These are phyloP conservation scores for Chenopodium berlandieri DNA, from an alignment of 148 eudicot genomes.

Conservation along the genomic window DNA sequence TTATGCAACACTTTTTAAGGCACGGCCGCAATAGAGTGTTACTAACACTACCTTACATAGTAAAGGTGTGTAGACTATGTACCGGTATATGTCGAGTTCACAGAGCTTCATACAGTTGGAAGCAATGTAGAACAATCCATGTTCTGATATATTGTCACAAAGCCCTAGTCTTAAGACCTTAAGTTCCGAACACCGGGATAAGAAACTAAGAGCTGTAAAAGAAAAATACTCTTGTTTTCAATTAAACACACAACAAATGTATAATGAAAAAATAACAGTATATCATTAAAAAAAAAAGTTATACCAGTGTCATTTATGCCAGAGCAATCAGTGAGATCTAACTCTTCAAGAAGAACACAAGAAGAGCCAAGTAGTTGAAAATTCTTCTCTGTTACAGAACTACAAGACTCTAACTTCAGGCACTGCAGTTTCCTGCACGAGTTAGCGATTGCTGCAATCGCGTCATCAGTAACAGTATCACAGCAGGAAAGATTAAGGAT, in stretches of 20 bases:
- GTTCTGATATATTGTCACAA: slow-evolving; percentile 59
- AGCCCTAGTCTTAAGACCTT: slow-evolving; percentile 61
- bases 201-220: slow-evolving; percentile 53
- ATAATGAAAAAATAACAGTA: not conserved
- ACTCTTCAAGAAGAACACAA: slow-evolving; percentile 57
- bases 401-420: slow-evolving; percentile 69
- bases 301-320: slow-evolving; percentile 63
- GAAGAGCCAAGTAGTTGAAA: slow-evolving; percentile 47
- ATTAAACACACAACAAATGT: not conserved
- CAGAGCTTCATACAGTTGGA: slow-evolving; percentile 50
- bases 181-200: slow-evolving; percentile 65
- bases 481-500: slow-evolving; percentile 66
- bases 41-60: not conserved
- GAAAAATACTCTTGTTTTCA: not conserved
- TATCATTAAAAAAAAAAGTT: not conserved
- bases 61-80: slow-evolving; percentile 23
- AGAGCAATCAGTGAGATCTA: slow-evolving; percentile 77
- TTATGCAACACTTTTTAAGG: not conserved
- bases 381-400: slow-evolving; percentile 54
- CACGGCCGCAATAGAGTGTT: not conserved
- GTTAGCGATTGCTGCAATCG: slow-evolving; percentile 51
- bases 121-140: slow-evolving; percentile 59
- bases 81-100: slow-evolving; percentile 87
- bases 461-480: slow-evolving; percentile 56
- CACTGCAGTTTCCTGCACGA: slow-evolving; percentile 49